phyloP scores from a whole-genome alignment of 768 basidiomycete species.

The Hygrophorus pudorinus region DNA sequence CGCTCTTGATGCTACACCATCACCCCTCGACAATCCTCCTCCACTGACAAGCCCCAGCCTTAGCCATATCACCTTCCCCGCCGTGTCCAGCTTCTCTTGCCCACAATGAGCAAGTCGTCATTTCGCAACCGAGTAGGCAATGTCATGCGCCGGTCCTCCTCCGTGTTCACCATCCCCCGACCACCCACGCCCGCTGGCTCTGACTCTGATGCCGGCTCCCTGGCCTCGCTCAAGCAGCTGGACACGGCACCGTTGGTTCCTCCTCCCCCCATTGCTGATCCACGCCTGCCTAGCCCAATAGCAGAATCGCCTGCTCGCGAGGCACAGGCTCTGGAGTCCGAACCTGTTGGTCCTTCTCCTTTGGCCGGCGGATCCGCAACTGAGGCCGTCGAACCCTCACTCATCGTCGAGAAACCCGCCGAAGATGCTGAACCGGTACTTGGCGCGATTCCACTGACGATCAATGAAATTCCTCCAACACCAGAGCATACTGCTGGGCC shows the following conservation, averaged over 20 bases:
- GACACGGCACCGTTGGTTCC: slow-evolving; percentile 19
- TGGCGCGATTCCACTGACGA: neutral
- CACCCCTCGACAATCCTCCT: slow-evolving; percentile 8
- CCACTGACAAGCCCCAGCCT: slow-evolving; percentile 1
- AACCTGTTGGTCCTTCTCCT: slow-evolving; percentile 30
- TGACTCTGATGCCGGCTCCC: slow-evolving; percentile 17
- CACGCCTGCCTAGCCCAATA: slow-evolving; percentile 47
- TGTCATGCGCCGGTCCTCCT: slow-evolving; percentile 52
- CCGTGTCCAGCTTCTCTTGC: slow-evolving; percentile 14
- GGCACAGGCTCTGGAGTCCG: slow-evolving; percentile 22
- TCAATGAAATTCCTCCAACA: slow-evolving; percentile 22
- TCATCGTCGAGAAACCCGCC: neutral
- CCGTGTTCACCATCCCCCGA: slow-evolving; percentile 33
- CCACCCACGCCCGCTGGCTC: slow-evolving; percentile 20
- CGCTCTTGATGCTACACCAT: slow-evolving; percentile 12
- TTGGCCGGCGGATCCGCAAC: slow-evolving; percentile 23
- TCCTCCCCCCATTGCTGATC: slow-evolving; percentile 16
- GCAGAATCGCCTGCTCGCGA: slow-evolving; percentile 60
- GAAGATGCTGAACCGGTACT: slow-evolving; percentile 3
- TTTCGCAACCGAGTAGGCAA: slow-evolving; percentile 53
- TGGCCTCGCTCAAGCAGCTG: slow-evolving; percentile 13
- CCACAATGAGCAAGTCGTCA: slow-evolving; percentile 24
- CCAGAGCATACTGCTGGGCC: slow-evolving; percentile 31
- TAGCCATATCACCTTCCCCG: slow-evolving; percentile 16
- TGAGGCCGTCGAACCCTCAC: slow-evolving; percentile 3